Evolutionary conservation across 2,329 filamentous ascomycete species (phyloP), one percentile per base, ranked within the genome.

Genomic region (Neocatenulostroma microsporum): DNA sequence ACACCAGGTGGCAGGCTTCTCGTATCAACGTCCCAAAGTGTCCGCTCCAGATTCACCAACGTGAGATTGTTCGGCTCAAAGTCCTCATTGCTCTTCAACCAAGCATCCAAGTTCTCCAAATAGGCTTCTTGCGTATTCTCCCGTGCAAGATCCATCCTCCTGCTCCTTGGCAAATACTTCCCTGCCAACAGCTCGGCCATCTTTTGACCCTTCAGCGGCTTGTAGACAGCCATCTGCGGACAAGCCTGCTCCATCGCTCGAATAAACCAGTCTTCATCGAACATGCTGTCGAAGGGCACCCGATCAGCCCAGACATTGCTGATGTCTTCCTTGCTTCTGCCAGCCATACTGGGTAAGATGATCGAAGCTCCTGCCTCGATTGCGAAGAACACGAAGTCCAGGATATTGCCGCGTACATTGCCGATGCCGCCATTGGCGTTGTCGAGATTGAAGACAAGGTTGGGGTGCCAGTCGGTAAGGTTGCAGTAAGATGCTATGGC

Each of bases 341-440:
- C 31, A 19, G 46, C 50, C 36, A 48, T 44, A 15, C 38, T 38
- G 4, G 42, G 46, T 2, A 46, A 18, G 11, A 50, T 26, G 18
- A 56, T 61, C 48, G 47, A 42, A 59, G 68, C 67, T 36, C 68
- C 68, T 27, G 66, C 63, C 53, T 69, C 64, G 21, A 70, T 68
- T 11, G 64, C 66, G 34, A 66, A 61, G 28, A 66, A 60, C 15
- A 71, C 49, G 48, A 68, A 70, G 39, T 62, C 62, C 34, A 70
- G 49, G 23, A 66, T 53, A n/a, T 61, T 62, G 44, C 67, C 67
- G 40, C 66, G 62, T 13, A 69, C 61, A 34, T 62, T 58, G 5
- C 57, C 64, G n/a, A 71, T 47, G 4, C 64, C 66, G 3, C 66
- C 69, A 2, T 62, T 53, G 5, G 60, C 55, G n/a, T 62, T 55